phyloP scores from a whole-genome alignment of 441 rosid genomes.

The Erodium moschatum region DNA sequence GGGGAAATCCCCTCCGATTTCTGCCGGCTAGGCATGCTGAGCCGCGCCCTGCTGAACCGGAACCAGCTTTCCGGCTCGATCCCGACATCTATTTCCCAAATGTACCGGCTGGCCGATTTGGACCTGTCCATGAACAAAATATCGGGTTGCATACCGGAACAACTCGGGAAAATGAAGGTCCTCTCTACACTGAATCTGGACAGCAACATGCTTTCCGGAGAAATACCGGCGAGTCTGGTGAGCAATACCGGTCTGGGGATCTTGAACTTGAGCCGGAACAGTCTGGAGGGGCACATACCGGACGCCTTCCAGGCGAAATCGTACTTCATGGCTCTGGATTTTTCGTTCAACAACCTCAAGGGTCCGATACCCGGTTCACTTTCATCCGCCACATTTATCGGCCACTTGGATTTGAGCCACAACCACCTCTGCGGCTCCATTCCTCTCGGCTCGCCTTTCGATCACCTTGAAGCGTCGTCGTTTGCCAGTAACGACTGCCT shows the following conservation, averaged over 20 bases:
- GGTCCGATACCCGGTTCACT: slow-evolving; percentile 58
- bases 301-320: slow-evolving; percentile 62
- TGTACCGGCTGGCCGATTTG: slow-evolving; percentile 68
- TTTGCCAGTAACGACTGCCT: slow-evolving; percentile 53
- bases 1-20: slow-evolving; percentile 53
- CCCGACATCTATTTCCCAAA: slow-evolving; percentile 47
- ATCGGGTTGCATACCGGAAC: slow-evolving; percentile 44
- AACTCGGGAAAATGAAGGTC: slow-evolving; percentile 61
- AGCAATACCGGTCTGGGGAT: slow-evolving; percentile 50
- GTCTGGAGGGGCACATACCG: slow-evolving; percentile 60
- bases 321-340: slow-evolving; percentile 58
- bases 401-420: slow-evolving; percentile 74
- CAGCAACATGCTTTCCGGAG: slow-evolving; percentile 47
- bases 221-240: slow-evolving; percentile 42
- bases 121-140: slow-evolving; percentile 56
- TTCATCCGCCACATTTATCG: slow-evolving; percentile 46
- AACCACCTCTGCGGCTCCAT: slow-evolving; percentile 77
- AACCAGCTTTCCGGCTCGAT: slow-evolving; percentile 64
- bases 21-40: slow-evolving; percentile 61
- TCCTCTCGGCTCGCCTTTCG: slow-evolving; percentile 65
- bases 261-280: slow-evolving; percentile 62
- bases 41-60: slow-evolving; percentile 61
- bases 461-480: slow-evolving; percentile 58
- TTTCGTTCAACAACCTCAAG: slow-evolving; percentile 49
- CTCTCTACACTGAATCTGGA: slow-evolving; percentile 59